A percentile compares a stretch with the other conserved stretches of the same genome.
phyloP scores from a whole-genome alignment of 768 basidiomycete species.

The Fomitopsis pulvina region DNA sequence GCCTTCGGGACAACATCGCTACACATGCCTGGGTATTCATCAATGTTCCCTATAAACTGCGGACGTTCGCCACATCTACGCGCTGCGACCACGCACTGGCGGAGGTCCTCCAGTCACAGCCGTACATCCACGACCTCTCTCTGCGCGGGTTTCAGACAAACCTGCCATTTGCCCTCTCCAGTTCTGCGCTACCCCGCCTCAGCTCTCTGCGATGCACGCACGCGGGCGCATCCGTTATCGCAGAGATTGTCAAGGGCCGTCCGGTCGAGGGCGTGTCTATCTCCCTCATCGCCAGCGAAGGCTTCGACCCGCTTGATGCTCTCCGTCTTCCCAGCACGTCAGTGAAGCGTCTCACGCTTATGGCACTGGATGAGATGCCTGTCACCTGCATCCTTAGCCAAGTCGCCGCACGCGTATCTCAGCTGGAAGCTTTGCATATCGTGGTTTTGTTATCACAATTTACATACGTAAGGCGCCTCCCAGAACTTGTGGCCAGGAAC shows the following conservation, averaged over 20 bases:
- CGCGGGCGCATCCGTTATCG: conserved; percentile 39
- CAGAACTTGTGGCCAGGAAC: neutral
- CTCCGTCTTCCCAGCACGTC: conserved; percentile 32
- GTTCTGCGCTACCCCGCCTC: conserved; percentile 40
- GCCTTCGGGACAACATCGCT: conserved; percentile 27
- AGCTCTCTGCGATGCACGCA: conserved; percentile 47
- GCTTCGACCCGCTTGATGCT: conserved; percentile 36
- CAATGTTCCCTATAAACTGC: conserved; percentile 37
- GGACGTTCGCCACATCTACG: conserved; percentile 48
- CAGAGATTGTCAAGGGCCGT: conserved; percentile 37
- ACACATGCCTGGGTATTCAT: conserved; percentile 43
- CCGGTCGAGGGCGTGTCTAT: conserved; percentile 47
- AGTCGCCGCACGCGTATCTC: conserved; percentile 39
- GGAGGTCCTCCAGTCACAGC: conserved; percentile 45
- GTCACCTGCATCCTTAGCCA: conserved; percentile 40
- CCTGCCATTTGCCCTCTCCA: conserved; percentile 26
- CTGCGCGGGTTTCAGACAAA: conserved; percentile 45
- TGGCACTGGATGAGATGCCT: conserved; percentile 46
- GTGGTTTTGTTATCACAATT: conserved; percentile 48
- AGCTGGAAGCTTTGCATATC: conserved; percentile 54
- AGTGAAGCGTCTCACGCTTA: conserved; percentile 46
- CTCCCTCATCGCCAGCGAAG: conserved; percentile 40
- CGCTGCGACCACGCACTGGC: conserved; percentile 44
- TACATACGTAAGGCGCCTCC: neutral
- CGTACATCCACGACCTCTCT: conserved; percentile 42